Conservation (phyloP, 2,329 filamentous ascomycete species). For the Berkeleyomyces basicola region DNA sequence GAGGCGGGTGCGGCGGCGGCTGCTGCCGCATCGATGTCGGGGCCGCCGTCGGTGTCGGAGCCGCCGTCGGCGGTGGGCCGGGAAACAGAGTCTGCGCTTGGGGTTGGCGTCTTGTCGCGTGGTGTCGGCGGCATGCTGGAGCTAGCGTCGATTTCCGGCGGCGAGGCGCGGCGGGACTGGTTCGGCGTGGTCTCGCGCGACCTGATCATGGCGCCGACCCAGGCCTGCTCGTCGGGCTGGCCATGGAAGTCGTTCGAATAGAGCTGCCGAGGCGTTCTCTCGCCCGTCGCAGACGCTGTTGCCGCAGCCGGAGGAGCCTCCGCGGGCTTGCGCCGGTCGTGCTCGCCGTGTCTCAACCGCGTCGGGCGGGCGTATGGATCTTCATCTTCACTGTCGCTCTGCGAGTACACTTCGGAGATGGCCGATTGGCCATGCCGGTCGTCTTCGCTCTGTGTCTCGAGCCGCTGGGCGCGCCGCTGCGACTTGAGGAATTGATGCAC, state of each 20-base stretch:
- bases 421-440: no score
- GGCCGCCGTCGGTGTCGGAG: not conserved
- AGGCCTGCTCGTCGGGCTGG: conserved; percentile 39
- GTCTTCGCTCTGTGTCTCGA: not conserved
- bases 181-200: conserved; percentile 18
- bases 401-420: no score
- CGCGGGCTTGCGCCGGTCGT: not conserved
- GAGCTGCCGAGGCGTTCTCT: not conserved
- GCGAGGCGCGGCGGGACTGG: conserved; percentile 24
- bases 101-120: not conserved
- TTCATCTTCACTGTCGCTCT: not conserved
- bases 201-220: conserved; percentile 33
- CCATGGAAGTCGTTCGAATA: conserved; percentile 23
- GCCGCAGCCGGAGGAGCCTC: no score
- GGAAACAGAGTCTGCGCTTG: not conserved
- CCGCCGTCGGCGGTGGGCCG: not conserved
- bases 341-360: not conserved
- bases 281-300: no score
- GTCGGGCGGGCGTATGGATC: not conserved
- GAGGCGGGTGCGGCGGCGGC: conserved; percentile 14
- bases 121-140: conserved; percentile 7
- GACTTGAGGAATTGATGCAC: conserved; percentile 49
- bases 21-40: conserved; percentile 13
- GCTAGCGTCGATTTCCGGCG: conserved; percentile 3
- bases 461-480: conserved; percentile 26